A percentile compares a stretch with the other conserved stretches of the same genome.
These are phyloP conservation scores for Colletotrichum sp. DNA, from an alignment of 2,329 filamentous ascomycete species.

Conservation along the genomic window DNA sequence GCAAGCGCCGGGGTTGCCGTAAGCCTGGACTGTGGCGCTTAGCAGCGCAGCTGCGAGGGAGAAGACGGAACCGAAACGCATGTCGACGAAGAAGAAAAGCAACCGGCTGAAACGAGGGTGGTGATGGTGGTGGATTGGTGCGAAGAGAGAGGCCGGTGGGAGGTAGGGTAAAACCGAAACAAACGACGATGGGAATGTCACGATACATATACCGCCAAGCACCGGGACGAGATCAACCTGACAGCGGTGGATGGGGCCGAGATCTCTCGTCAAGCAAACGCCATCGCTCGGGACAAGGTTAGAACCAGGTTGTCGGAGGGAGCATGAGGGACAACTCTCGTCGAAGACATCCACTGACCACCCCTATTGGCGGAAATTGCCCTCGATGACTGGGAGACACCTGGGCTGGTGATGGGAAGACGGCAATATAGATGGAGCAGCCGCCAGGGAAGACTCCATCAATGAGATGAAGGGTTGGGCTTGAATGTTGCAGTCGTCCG, in stretches of 20 bases:
- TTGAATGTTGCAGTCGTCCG: background rate
- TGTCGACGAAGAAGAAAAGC: background rate
- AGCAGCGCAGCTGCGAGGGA: conserved; percentile 10
- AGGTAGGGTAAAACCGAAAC: background rate
- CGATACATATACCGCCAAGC: background rate
- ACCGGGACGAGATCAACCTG: background rate
- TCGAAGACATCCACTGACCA: background rate
- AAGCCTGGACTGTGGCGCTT: conserved; percentile 13
- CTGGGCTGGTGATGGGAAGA: background rate
- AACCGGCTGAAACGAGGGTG: background rate
- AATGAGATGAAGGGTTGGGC: conserved; percentile 9
- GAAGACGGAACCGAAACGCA: conserved; percentile 8
- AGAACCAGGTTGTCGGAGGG: background rate
- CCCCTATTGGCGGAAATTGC: conserved; percentile 2
- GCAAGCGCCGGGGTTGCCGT: conserved; percentile 39
- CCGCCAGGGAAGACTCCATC: background rate
- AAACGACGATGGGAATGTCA: background rate
- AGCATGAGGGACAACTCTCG: background rate
- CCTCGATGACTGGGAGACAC: background rate
- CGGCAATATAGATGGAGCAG: conserved; percentile 14
- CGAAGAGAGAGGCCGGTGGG: background rate
- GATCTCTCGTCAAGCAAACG: background rate
- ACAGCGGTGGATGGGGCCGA: background rate
- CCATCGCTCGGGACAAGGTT: background rate
- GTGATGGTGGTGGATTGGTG: background rate